Percentiles rank a stretch among this genome's conserved stretches.
phyloP scores from a whole-genome alignment of 768 basidiomycete genomes.

The Boletus subcaerulescens region DNA sequence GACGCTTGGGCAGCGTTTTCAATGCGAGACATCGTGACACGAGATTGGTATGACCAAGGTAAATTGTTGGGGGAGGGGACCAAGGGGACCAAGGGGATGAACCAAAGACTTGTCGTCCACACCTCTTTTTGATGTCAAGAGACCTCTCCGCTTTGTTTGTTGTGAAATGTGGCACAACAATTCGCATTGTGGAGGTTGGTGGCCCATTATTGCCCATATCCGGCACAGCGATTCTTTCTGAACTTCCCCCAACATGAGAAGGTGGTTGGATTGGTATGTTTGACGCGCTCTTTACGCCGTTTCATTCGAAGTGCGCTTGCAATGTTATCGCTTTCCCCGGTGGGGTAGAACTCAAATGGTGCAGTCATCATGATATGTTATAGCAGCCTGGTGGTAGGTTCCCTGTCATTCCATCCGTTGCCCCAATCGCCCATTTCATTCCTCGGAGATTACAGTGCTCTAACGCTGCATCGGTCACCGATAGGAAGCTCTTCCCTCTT shows the following conservation, averaged over 20 bases:
- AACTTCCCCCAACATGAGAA: slow-evolving; percentile 20
- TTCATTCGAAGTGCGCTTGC: slow-evolving; percentile 22
- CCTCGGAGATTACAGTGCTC: slow-evolving; percentile 26
- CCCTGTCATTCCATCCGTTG: slow-evolving; percentile 13
- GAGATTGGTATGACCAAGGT: slow-evolving; percentile 10
- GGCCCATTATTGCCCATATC: slow-evolving; percentile 20
- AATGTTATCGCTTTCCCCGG: slow-evolving; percentile 11
- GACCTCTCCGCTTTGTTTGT: slow-evolving; percentile 29
- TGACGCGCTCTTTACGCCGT: slow-evolving; percentile 17
- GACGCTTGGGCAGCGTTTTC: slow-evolving; percentile 7
- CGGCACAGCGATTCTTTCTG: slow-evolving; percentile 18
- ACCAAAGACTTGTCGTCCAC: slow-evolving; percentile 1
- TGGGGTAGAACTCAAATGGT: slow-evolving; percentile 7
- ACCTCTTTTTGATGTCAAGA: slow-evolving; percentile 23
- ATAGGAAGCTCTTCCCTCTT: slow-evolving; percentile 13
- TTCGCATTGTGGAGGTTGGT: slow-evolving; percentile 16
- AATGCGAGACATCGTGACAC: slow-evolving; percentile 18
- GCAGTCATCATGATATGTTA: slow-evolving; percentile 7
- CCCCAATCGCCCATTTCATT: slow-evolving; percentile 20
- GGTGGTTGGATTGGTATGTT: slow-evolving; percentile 20
- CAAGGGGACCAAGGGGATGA: slow-evolving; percentile 3
- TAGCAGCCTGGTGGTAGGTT: slow-evolving; percentile 6
- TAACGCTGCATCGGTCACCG: slow-evolving; percentile 6
- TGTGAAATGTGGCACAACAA: slow-evolving; percentile 27
- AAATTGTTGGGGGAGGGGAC: slow-evolving; percentile 4